phyloP scores from a whole-genome alignment of 192 early-diverging fungal genomes.

The Backusella parvicylindrica region DNA sequence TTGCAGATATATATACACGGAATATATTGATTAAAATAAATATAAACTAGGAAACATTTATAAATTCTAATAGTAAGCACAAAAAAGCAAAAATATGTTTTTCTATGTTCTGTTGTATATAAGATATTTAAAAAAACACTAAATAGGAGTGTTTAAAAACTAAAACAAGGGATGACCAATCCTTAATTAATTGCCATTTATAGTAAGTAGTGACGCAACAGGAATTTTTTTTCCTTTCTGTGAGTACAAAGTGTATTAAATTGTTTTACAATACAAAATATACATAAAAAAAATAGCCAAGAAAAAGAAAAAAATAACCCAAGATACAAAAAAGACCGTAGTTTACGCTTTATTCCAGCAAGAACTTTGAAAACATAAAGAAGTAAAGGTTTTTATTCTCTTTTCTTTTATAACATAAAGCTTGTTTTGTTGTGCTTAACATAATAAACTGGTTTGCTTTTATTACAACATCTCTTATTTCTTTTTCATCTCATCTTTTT shows the following conservation, averaged over 20 bases:
- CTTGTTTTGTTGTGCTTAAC: neutral
- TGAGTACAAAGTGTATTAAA: conserved; percentile 5
- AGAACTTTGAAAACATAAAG: conserved; percentile 6
- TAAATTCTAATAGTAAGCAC: neutral
- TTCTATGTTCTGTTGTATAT: neutral
- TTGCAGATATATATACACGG: neutral
- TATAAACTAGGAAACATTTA: neutral
- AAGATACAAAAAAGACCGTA: neutral
- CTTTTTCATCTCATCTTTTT: neutral
- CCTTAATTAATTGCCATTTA: neutral
- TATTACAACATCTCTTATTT: neutral
- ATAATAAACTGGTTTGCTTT: neutral
- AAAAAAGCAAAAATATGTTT: neutral
- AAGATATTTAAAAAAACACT: neutral
- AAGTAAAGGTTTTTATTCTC: conserved; percentile 10
- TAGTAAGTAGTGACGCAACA: neutral
- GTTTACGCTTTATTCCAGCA: neutral
- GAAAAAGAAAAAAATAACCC: conserved; percentile 1
- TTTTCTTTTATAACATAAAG: neutral
- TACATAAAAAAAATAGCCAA: conserved; percentile 7
- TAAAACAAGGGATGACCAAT: neutral
- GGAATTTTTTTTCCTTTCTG: neutral
- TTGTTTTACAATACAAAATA: conserved; percentile 1
- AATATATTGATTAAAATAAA: neutral
- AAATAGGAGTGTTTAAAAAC: neutral